phyloP scores from a whole-genome alignment of 805 yeast species.

The Soucietia sequanensis region DNA sequence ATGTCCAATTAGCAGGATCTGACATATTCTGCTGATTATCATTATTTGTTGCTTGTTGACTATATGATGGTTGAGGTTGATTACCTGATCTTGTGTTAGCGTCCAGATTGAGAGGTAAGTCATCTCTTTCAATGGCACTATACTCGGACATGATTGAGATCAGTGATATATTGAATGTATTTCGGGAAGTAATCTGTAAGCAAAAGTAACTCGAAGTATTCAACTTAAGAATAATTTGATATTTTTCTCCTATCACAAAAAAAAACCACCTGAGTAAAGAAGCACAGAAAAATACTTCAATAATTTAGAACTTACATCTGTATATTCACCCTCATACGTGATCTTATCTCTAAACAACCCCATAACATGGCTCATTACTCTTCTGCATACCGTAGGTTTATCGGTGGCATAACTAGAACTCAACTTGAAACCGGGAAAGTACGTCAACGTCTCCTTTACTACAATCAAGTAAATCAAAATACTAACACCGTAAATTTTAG shows the following conservation, averaged over 20 bases:
- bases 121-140: constrained; percentile 11
- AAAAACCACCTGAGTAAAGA: too few species aligned
- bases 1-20: constrained; percentile 18
- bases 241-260: too few species aligned
- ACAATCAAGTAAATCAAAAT: too few species aligned
- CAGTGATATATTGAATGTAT: constrained; percentile 1
- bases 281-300: too few species aligned
- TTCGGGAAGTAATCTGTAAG: neutral
- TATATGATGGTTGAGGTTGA: constrained; percentile 2
- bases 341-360: too few species aligned
- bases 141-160: constrained; percentile 4
- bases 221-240: too few species aligned
- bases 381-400: constrained; percentile 26
- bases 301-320: too few species aligned
- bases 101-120: constrained; percentile 2
- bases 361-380: too few species aligned
- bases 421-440: constrained; percentile 45
- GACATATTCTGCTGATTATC: neutral
- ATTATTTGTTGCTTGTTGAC: constrained; percentile 1
- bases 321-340: too few species aligned
- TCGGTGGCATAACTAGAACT: constrained; percentile 39
- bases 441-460: constrained; percentile 18
- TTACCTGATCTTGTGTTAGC: constrained; percentile 3
- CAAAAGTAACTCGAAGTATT: too few species aligned
- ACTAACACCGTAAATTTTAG: constrained; percentile 24